Evolutionary conservation across 306 rosid genomes (phyloP), one percentile per base, ranked within the genome.

Genomic region (Gastrolobium villosum): DNA sequence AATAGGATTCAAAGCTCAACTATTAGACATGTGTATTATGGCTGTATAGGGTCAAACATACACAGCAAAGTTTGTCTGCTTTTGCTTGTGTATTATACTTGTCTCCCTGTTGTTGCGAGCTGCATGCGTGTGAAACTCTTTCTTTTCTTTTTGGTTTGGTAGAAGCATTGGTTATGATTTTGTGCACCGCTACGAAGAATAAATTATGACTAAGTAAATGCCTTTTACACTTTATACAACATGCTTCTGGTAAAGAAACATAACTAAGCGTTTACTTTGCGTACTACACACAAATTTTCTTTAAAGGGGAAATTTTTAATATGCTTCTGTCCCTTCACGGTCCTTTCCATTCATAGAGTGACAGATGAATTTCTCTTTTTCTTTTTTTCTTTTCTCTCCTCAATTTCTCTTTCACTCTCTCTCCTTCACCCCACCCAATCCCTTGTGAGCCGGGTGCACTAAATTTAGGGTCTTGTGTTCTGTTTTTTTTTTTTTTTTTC

Each of bases 21-120:
- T 39, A 46, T 59, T 43, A 45, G 45, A 32, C 20, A 20, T 63
- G 65, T 20, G 83, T 70, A 72, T 66, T 59, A 9, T 79, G 31
- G 54, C 26, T 49, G 4, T 41, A 20, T 50, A 45, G 56, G 11
- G 49, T 45, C 55, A 13, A 59, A 52, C 75, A 76, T 71, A 40
- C 74, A 48, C 71, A 64, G 28, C 55, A 55, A 69, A 45, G 11
- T 35, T 49, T 79, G 76, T 72, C 71, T 72, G 54, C 60, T 65
- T 48, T 2, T 31, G 7, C 5, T 63, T 76, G n/a, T 36, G 81
- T 78, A 68, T 84, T 70, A 57, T 73, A 68, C 78, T 81, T 43
- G 76, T 79, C 70, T 74, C 75, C 34, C 37, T 44, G 14, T 26
- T 62, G 49, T 59, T 75, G 72, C 15, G 49, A 39, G 20, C 10